Evolutionary conservation across 1,139 yeast genomes (phyloP).

Genomic region (Kodamaea fungicola): DNA sequence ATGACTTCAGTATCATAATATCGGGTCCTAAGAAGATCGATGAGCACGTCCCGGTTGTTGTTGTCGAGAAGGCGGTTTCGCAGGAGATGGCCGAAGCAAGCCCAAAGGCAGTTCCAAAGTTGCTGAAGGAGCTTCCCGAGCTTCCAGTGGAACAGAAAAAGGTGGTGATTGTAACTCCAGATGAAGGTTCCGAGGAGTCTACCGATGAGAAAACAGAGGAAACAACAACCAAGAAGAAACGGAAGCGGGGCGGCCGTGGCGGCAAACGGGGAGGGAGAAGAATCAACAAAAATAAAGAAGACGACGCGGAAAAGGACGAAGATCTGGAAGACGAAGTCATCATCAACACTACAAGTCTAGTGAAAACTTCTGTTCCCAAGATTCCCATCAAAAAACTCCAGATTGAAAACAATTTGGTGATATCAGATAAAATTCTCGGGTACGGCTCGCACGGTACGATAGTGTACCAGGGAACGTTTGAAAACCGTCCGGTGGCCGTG

Average conservation of each 20-base stretch:
- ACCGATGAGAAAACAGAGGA: conserved; percentile 12
- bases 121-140: background rate
- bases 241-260: conserved; percentile 87
- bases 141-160: conserved; percentile 8
- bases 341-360: conserved; percentile 28
- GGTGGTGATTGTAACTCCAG: conserved; percentile 31
- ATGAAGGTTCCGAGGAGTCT: conserved; percentile 12
- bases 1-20: conserved; percentile 9
- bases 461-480: conserved; percentile 86
- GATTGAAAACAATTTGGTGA: conserved; percentile 52
- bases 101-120: too few relatives aligned
- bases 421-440: conserved; percentile 76
- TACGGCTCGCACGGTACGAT: conserved; percentile 98
- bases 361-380: conserved; percentile 19
- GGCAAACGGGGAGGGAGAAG: conserved; percentile 57
- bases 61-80: background rate
- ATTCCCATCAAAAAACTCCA: conserved; percentile 32
- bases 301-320: conserved; percentile 1
- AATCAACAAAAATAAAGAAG: conserved; percentile 36
- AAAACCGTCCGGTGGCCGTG: conserved; percentile 91
- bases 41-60: conserved; percentile 6
- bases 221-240: conserved; percentile 28
- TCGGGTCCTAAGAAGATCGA: conserved; percentile 6
- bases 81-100: background rate
- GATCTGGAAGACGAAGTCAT: conserved; percentile 15